Conservation (phyloP, 1,284 basidiomycete genomes). For the Porphyrellus sp. region DNA sequence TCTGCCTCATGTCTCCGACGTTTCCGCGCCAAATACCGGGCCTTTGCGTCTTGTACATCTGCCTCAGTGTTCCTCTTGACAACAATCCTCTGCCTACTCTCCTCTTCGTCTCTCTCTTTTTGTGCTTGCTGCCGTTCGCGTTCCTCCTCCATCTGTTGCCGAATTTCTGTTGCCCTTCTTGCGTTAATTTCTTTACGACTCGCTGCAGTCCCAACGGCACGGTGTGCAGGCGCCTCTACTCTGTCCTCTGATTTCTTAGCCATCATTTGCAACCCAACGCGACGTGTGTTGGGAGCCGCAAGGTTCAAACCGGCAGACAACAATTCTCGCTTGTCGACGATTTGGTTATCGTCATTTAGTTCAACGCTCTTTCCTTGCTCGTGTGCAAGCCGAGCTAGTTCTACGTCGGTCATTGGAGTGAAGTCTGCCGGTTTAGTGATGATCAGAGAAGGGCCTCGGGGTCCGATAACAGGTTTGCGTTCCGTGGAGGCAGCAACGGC, state of each 20-base stretch:
- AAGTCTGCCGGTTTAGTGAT: conserved; percentile 69
- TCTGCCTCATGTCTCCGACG: conserved; percentile 65
- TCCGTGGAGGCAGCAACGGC: conserved; percentile 68
- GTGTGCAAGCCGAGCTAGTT: conserved; percentile 64
- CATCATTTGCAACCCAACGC: conserved; percentile 43
- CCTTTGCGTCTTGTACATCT: conserved; percentile 68
- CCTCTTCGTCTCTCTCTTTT: conserved; percentile 56
- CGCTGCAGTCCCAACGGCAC: conserved; percentile 79
- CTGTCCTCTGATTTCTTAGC: conserved; percentile 29
- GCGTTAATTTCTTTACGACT: conserved; percentile 77
- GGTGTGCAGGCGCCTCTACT: conserved; percentile 47
- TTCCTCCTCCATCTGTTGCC: conserved; percentile 72
- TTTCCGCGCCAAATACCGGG: conserved; percentile 79
- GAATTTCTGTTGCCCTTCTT: conserved; percentile 70
- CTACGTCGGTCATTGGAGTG: conserved; percentile 61
- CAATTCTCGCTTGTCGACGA: conserved; percentile 93
- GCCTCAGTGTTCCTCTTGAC: conserved; percentile 68
- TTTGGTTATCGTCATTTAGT: conserved; percentile 95
- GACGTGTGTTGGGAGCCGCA: conserved; percentile 73
- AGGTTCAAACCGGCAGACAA: conserved; percentile 91
- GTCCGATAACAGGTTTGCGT: conserved; percentile 58
- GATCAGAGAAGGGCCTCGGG: conserved; percentile 56
- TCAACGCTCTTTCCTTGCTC: conserved; percentile 86
- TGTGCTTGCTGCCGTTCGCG: conserved; percentile 56
- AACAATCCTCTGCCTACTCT: conserved; percentile 53